Evolutionary conservation across 495 filamentous ascomycete species (phyloP).

Genomic region (Podospora bellae-mahoneyi): DNA sequence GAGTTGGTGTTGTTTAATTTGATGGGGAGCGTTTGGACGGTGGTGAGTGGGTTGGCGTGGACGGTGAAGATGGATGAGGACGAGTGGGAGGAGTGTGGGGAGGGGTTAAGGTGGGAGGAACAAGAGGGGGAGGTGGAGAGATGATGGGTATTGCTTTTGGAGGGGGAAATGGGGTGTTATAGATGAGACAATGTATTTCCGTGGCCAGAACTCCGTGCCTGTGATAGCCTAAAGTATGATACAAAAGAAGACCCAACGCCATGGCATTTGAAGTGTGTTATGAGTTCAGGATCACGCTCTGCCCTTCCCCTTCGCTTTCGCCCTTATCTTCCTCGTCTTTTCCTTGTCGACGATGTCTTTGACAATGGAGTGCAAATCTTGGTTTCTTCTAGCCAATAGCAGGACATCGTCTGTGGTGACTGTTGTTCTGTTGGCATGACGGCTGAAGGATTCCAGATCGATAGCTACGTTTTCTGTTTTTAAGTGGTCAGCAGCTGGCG

Average conservation of each 20-base stretch:
- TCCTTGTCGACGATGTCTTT: conserved; percentile 62
- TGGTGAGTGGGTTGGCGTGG: conserved; percentile 30
- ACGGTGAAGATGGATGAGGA: conserved; percentile 33
- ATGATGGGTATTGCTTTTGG: not conserved
- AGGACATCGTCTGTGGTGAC: conserved; percentile 84
- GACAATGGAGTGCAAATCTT: conserved; percentile 72
- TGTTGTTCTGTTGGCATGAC: conserved; percentile 79
- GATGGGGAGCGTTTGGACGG: conserved; percentile 34
- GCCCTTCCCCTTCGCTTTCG: conserved; percentile 27
- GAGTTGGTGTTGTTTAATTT: conserved; percentile 34
- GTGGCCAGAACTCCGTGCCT: not conserved
- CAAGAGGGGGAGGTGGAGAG: not conserved
- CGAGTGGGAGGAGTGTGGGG: conserved; percentile 35
- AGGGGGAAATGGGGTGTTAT: not conserved
- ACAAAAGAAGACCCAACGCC: not conserved
- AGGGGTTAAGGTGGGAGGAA: not conserved
- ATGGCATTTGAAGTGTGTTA: not conserved
- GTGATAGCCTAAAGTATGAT: not conserved
- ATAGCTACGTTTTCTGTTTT: conserved; percentile 64
- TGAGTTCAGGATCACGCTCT: not conserved
- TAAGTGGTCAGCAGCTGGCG: not conserved
- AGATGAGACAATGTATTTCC: not conserved
- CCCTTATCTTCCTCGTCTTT: conserved; percentile 41
- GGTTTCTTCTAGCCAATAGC: conserved; percentile 79
- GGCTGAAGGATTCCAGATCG: conserved; percentile 80